A percentile compares a stretch with the other conserved stretches of the same genome.
These are phyloP conservation scores for Cercospora sojina DNA, from an alignment of 2,329 filamentous ascomycete genomes.

Conservation along the genomic window DNA sequence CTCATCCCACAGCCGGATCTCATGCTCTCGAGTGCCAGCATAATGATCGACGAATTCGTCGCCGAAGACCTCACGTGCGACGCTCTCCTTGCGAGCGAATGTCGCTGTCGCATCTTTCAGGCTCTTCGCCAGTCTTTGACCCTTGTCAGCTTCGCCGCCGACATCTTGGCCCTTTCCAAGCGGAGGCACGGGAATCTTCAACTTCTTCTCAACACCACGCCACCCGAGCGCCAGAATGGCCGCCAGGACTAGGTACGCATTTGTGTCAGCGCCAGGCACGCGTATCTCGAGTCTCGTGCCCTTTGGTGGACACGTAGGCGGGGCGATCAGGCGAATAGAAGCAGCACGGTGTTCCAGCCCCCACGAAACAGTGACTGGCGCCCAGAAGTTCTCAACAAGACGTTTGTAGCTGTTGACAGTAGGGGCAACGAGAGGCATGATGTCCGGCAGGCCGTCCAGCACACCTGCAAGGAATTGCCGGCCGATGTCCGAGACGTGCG, in stretches of 20 bases:
- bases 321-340: constrained; percentile 83
- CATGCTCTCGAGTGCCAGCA: constrained; percentile 87
- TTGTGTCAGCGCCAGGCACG: constrained; percentile 90
- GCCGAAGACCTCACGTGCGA: constrained; percentile 91
- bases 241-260: constrained; percentile 81
- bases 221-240: constrained; percentile 86
- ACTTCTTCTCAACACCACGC: constrained; percentile 88
- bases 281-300: constrained; percentile 91
- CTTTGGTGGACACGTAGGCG: constrained; percentile 78
- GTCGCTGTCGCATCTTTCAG: constrained; percentile 78
- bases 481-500: constrained; percentile 79
- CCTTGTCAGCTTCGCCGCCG: constrained; percentile 68
- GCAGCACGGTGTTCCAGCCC: constrained; percentile 92
- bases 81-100: constrained; percentile 74
- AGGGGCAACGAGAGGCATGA: constrained; percentile 93
- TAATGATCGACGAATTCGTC: constrained; percentile 96
- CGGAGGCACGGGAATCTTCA: constrained; percentile 77
- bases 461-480: constrained; percentile 91
- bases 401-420: constrained; percentile 98
- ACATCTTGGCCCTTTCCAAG: constrained; percentile 82
- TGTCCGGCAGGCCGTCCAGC: constrained; percentile 81
- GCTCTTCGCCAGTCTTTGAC: constrained; percentile 76
- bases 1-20: constrained; percentile 87
- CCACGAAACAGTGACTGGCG: constrained; percentile 96
- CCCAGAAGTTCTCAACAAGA: constrained; percentile 98